Evolutionary conservation across 306 rosid species (phyloP), one percentile per base, ranked within the genome.

Genomic region (Oxytropis ochrocephala): DNA sequence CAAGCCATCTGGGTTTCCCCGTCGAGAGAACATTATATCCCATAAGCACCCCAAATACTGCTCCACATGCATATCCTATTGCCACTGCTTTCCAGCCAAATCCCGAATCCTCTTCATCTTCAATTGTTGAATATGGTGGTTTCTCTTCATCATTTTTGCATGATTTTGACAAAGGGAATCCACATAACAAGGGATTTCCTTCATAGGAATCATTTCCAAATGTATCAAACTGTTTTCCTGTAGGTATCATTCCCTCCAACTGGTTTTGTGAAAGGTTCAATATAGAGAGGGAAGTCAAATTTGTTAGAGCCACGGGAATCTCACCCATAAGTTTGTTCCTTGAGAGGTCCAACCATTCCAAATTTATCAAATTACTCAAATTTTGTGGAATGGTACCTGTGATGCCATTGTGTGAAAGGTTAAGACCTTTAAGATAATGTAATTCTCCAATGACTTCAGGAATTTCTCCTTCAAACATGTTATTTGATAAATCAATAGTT

Each of bases 311-410:
- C 46, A 1, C 0, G 0, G 87, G 87, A 69, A 80, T 74, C 0
- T 70, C 16, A 0, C 83, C 81, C 0, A 0, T 7, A 2, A 82
- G 56, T 1, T 32, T 10, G 24, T 82, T 85, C 44, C 72, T 50
- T 11, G 84, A 83, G 12, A 86, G 76, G 32, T 78, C 86, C 24
- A 86, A 58, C 75, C 73, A 56, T 18, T 83, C 79, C 8, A 81
- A 36, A 19, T 24, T 69, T 3, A 3, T 62, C 67, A 86, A 53
- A 11, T 64, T 27, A 11, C 67, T 43, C n/a, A 87, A 14, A 0
- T 74, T 58, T 1, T 27, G 16, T 8, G 87, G 87, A 65, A 84
- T 77, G 3, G 1, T 8, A 17, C 87, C 82, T 3, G 8, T 69
- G 38, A 82, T 68, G 32, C 7, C 13, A 46, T 86, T 83, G 10